Evolutionary conservation across 306 rosid genomes (phyloP).

Genomic region (Oemleria cerasiformis): DNA sequence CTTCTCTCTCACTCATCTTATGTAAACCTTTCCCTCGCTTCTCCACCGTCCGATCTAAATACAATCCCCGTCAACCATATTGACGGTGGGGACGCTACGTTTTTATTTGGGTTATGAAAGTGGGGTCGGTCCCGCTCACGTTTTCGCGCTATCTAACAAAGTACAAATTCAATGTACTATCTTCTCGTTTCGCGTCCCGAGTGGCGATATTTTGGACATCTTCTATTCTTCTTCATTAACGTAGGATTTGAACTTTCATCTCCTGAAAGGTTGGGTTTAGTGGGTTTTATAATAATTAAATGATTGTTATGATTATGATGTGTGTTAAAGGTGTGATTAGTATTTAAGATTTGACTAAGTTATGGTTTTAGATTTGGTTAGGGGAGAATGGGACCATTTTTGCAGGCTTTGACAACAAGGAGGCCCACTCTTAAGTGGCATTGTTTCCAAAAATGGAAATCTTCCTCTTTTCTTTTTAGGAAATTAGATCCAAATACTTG

Average conservation of each 20-base stretch:
- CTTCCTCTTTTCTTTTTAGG: not conserved
- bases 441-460: slow-evolving; percentile 8
- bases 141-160: not conserved
- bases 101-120: not conserved
- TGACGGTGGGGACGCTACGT: slow-evolving; percentile 8
- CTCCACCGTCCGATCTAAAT: slow-evolving; percentile 9
- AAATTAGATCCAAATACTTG: not conserved
- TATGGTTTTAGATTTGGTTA: slow-evolving; percentile 3
- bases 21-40: not conserved
- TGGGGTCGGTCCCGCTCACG: slow-evolving; percentile 1
- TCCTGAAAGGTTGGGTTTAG: not conserved
- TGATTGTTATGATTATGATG: slow-evolving; percentile 11
- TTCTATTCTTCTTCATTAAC: not conserved
- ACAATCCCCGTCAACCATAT: not conserved
- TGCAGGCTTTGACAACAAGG: not conserved
- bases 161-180: slow-evolving; percentile 12
- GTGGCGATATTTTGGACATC: not conserved
- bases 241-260: not conserved
- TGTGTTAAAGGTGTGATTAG: not conserved
- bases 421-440: slow-evolving; percentile 2
- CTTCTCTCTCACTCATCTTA: not conserved
- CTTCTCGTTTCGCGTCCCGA: not conserved
- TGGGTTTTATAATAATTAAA: not conserved
- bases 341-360: not conserved
- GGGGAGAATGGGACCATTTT: not conserved